A percentile compares a stretch with the other conserved stretches of the same genome.
These are phyloP conservation scores for Fusarium phyllophilum DNA, from an alignment of 2,329 filamentous ascomycete genomes.

Conservation along the genomic window DNA sequence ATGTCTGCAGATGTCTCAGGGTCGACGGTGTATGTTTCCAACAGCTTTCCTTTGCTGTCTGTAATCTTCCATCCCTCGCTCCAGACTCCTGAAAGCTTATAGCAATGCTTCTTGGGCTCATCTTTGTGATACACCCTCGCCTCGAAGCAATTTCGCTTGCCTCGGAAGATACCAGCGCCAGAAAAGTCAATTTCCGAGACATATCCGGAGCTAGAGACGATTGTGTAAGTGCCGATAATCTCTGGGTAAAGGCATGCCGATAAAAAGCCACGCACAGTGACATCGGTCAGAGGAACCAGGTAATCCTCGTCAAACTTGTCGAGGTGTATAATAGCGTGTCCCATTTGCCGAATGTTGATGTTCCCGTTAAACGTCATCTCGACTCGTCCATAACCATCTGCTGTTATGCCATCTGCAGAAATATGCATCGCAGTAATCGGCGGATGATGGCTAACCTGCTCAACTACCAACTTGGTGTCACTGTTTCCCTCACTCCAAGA, in stretches of 20 bases:
- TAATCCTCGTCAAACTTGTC: conserved; percentile 61
- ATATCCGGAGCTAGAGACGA: conserved; percentile 57
- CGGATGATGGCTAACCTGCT: conserved; percentile 65
- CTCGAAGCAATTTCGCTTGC: conserved; percentile 55
- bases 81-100: conserved; percentile 33
- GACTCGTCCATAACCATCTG: conserved; percentile 62
- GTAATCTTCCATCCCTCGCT: conserved; percentile 36
- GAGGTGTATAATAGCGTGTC: conserved; percentile 61
- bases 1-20: conserved; percentile 39
- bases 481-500: conserved; percentile 48
- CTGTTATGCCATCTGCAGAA: conserved; percentile 54
- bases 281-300: conserved; percentile 59
- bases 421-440: conserved; percentile 65
- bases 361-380: conserved; percentile 62
- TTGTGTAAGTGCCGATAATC: conserved; percentile 56
- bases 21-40: conserved; percentile 53
- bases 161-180: conserved; percentile 54
- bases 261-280: conserved; percentile 60
- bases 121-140: conserved; percentile 54
- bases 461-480: conserved; percentile 49
- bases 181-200: conserved; percentile 59
- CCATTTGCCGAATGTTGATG: conserved; percentile 61
- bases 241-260: conserved; percentile 61
- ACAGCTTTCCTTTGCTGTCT: conserved; percentile 47
- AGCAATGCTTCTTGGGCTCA: conserved; percentile 39